Base-by-base conservation (phyloP, 176 grass and related monocot genomes). In the Pontederia crassipes region DNA sequence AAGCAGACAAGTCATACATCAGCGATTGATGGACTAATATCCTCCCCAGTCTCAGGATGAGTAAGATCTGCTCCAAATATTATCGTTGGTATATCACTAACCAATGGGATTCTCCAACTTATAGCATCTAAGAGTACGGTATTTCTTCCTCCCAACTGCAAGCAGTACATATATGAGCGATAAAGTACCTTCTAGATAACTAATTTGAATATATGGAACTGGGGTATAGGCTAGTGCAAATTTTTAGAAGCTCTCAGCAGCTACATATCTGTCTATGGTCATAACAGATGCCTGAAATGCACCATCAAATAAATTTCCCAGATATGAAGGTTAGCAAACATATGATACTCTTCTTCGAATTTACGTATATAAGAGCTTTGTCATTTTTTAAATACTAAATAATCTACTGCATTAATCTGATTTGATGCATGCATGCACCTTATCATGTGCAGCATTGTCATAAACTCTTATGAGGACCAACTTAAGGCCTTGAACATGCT, bases 1-100 rank as follows among this genome's bases (percentile, higher is more conserved):
- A 13, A 52, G 46, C 54, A 32, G 15, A 29, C 16, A 79, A 58
- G n/a, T 51, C 74, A 68, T 86, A 98, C 94, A 12, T 88, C 94
- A 77, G 94, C 94, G 70, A 98, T 98, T 54, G 94, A 98, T 59
- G 94, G 94, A 56, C 78, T 90, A 67, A 84, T 89, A 72, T 98
- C 94, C 69, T 98, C 94, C 64, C 94, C 94, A 2, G 94, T 98
- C 83, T 98, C 94, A 75, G 94, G 94, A 81, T 98, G 94, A 11
- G 94, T 98, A 47, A 98, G 88, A 77, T 98, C 94, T 59, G 94
- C 94, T 66, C 94, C 94, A 35, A 35, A 35, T 2, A 35, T 35
- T 35, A 35, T 35, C 3, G 29, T 35, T 35, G 29, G 29, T 35
- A 35, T 35, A 35, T 35, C 29, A 35, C 29, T 35, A 35, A 35